Percentiles rank a stretch among this genome's conserved stretches.
Conservation (phyloP, 345 rosid species). For the Laguncularia racemosa region DNA sequence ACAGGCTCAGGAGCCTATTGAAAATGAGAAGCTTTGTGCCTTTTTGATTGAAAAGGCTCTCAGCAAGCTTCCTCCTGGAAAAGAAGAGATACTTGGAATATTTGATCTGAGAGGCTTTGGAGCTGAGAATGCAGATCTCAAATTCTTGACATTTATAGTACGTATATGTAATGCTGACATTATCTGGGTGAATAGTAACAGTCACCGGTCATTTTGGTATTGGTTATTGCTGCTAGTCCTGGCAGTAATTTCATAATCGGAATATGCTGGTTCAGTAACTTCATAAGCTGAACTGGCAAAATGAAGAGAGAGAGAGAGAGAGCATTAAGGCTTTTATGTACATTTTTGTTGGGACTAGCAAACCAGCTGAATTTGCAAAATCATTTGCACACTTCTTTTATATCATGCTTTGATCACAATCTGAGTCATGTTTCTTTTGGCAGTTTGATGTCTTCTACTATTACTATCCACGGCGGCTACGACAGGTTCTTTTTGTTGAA, state of each 20-base stretch:
- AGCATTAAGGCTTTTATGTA: no score
- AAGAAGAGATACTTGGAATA: conserved; percentile 67
- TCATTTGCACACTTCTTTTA: background rate
- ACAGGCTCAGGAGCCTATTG: conserved; percentile 62
- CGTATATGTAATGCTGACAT: conserved; percentile 1
- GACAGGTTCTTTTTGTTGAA: conserved; percentile 81
- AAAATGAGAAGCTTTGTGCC: conserved; percentile 72
- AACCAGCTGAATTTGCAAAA: background rate
- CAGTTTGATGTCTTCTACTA: conserved; percentile 88
- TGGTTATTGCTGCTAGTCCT: no score
- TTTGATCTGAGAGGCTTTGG: conserved; percentile 76
- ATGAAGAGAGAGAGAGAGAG: no score
- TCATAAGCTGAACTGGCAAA: no score
- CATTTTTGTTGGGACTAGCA: no score
- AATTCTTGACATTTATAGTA: conserved; percentile 77
- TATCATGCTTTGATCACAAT: background rate
- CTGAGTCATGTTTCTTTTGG: conserved; percentile 13
- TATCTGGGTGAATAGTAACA: background rate
- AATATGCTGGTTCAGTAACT: no score
- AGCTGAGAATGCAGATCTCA: conserved; percentile 61
- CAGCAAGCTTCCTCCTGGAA: conserved; percentile 58
- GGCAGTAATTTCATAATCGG: no score
- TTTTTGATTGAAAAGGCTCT: conserved; percentile 74
- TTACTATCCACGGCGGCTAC: conserved; percentile 85
- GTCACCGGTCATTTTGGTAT: background rate